These are phyloP conservation scores for Sordariomycetes sp. DNA, from an alignment of 2,329 filamentous ascomycete genomes.

Conservation along the genomic window DNA sequence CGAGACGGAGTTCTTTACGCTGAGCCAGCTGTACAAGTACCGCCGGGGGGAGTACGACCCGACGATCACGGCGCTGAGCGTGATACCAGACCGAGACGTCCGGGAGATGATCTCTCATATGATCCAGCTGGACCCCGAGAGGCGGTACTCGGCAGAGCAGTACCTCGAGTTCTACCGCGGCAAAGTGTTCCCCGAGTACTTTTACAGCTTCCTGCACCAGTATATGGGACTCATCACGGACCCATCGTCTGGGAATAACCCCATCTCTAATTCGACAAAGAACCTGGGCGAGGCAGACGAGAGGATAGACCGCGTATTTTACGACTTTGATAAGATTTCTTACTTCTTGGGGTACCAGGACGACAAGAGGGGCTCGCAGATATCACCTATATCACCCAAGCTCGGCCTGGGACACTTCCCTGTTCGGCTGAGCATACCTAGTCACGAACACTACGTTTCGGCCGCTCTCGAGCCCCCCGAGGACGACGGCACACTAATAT, in stretches of 20 bases:
- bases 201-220: constrained; percentile 93
- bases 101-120: constrained; percentile 86
- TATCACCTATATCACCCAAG: constrained; percentile 20
- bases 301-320: constrained; percentile 81
- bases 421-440: constrained; percentile 74
- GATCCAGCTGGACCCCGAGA: constrained; percentile 89
- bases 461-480: constrained; percentile 45
- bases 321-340: constrained; percentile 95
- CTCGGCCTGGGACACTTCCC: constrained; percentile 57
- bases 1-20: constrained; percentile 91
- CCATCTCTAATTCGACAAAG: constrained; percentile 51
- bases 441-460: constrained; percentile 60
- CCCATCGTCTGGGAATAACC: constrained; percentile 64
- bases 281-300: constrained; percentile 85
- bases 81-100: constrained; percentile 78
- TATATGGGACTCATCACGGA: constrained; percentile 96
- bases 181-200: constrained; percentile 91
- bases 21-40: constrained; percentile 93
- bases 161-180: constrained; percentile 85
- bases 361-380: constrained; percentile 21
- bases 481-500: constrained; percentile 87
- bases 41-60: constrained; percentile 87
- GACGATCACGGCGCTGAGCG: constrained; percentile 62
- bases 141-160: constrained; percentile 83
- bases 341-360: constrained; percentile 75